A percentile compares a stretch with the other conserved stretches of the same genome.
Conservation (phyloP, 2,329 filamentous ascomycete genomes). For the Scedosporium minutisporum region DNA sequence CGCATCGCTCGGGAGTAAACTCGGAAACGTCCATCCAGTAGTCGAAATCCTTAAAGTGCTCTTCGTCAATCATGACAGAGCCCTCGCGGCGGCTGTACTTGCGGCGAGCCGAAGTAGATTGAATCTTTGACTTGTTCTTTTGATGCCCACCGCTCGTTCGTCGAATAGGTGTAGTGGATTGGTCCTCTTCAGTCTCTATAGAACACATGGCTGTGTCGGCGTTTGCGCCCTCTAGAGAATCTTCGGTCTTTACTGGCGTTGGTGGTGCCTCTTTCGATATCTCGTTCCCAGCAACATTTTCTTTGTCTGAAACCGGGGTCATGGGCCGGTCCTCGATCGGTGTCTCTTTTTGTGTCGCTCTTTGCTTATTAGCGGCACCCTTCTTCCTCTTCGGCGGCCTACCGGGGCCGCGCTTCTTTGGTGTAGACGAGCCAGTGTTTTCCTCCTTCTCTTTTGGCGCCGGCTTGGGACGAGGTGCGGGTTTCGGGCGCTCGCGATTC, state of each 20-base stretch:
- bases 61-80: constrained; percentile 75
- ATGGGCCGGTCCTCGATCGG: constrained; percentile 41
- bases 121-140: constrained; percentile 45
- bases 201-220: constrained; percentile 30
- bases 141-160: constrained; percentile 39
- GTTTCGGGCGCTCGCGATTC: constrained; percentile 43
- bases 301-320: constrained; percentile 47
- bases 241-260: background rate
- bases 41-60: constrained; percentile 82
- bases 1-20: constrained; percentile 82
- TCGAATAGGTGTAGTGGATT: constrained; percentile 19
- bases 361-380: constrained; percentile 19
- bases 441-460: constrained; percentile 8
- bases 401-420: constrained; percentile 30
- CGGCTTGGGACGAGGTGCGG: constrained; percentile 25
- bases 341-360: constrained; percentile 25
- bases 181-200: constrained; percentile 31
- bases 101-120: constrained; percentile 76
- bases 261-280: background rate
- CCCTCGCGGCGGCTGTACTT: constrained; percentile 76
- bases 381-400: constrained; percentile 27
- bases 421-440: background rate
- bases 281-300: constrained; percentile 16
- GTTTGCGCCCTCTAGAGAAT: constrained; percentile 26
- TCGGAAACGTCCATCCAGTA: constrained; percentile 83